Evolutionary conservation across 345 rosid genomes (phyloP).

Genomic region (Lepidium africanum): DNA sequence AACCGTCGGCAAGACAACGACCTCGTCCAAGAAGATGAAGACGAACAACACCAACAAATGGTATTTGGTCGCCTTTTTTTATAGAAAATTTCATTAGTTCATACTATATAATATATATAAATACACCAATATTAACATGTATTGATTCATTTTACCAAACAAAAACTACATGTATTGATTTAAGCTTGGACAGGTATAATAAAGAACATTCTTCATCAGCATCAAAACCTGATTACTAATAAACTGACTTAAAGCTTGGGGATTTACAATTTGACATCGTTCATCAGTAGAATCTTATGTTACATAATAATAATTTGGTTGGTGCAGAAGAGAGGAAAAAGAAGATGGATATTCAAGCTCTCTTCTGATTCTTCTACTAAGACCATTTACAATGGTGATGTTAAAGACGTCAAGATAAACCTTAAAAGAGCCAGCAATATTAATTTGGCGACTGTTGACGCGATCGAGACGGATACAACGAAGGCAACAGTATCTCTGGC

Average conservation of each 20-base stretch:
- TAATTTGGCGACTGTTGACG: not conserved
- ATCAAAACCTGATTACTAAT: not conserved
- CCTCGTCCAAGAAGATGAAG: conserved; percentile 34
- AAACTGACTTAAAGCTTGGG: not conserved
- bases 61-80: not conserved
- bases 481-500: conserved; percentile 56
- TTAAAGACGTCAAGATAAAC: not conserved
- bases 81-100: too few species aligned
- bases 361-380: conserved; percentile 31
- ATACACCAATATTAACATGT: too few species aligned
- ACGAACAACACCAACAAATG: conserved; percentile 39
- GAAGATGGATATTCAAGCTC: conserved; percentile 58
- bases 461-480: conserved; percentile 22
- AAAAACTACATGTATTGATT: too few species aligned
- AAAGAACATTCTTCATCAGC: not conserved
- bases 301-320: not conserved
- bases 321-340: conserved; percentile 60
- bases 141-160: too few species aligned
- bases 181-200: not conserved
- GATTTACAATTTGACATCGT: not conserved
- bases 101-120: too few species aligned
- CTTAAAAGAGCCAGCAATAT: not conserved
- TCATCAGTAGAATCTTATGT: too few species aligned
- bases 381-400: too few species aligned
- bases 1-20: conserved; percentile 16